Evolutionary conservation across 768 basidiomycete species (phyloP).

Genomic region (Lactarius trivialis): DNA sequence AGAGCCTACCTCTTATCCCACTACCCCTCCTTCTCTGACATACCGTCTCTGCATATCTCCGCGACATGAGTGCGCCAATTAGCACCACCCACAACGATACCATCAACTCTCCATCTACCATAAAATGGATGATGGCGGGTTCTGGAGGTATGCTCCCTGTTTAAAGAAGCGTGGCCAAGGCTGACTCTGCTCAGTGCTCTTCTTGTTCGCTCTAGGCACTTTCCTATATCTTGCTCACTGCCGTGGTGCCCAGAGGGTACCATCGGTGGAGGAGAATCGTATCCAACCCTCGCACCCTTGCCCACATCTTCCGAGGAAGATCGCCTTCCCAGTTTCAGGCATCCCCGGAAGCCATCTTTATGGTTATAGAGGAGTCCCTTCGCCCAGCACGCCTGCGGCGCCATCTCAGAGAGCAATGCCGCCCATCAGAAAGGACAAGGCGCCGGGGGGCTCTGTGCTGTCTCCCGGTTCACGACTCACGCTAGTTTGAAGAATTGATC

Average conservation of each 20-base stretch:
- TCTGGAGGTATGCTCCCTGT: background rate
- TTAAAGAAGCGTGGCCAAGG: background rate
- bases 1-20: background rate
- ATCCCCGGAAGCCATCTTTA: background rate
- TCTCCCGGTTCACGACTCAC: background rate
- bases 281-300: background rate
- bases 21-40: background rate
- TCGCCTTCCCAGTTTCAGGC: constrained; percentile 2
- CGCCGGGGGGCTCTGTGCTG: background rate
- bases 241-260: background rate
- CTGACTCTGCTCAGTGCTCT: constrained; percentile 1
- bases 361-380: background rate
- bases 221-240: background rate
- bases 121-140: background rate
- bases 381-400: background rate
- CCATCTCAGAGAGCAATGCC: background rate
- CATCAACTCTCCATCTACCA: background rate
- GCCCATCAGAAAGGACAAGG: background rate
- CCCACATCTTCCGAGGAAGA: background rate
- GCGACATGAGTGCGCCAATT: background rate
- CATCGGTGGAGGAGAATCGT: background rate
- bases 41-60: background rate
- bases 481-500: background rate
- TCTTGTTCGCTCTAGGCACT: background rate
- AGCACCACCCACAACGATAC: background rate